Evolutionary conservation across 169 alveolate species (phyloP).

Genomic region (Eimeria praecox): DNA sequence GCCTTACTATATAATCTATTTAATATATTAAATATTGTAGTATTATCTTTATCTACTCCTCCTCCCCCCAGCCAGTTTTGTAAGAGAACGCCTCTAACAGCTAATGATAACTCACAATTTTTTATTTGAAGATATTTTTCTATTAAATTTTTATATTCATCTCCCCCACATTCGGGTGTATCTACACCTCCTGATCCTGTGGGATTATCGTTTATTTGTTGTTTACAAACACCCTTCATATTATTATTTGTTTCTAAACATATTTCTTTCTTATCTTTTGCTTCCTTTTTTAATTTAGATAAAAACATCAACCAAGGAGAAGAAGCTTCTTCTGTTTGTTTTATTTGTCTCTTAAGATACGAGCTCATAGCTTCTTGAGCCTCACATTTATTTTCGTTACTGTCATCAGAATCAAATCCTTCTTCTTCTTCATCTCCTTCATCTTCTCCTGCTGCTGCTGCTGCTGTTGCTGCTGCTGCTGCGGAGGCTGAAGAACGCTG

Average conservation of each 20-base stretch:
- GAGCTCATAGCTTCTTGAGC: constrained; percentile 31
- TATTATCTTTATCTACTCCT: constrained; percentile 7
- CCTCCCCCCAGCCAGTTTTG: constrained; percentile 71
- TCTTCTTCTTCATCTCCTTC: constrained; percentile 18
- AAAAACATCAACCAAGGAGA: constrained; percentile 41
- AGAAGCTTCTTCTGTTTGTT: neutral
- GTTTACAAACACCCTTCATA: no score
- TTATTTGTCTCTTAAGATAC: neutral
- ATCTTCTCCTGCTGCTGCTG: constrained; percentile 3
- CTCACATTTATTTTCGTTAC: constrained; percentile 49
- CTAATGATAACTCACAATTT: constrained; percentile 44
- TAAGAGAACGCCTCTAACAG: neutral
- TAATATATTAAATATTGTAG: neutral
- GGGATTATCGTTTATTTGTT: no score
- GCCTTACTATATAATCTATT: neutral
- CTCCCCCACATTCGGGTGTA: constrained; percentile 80
- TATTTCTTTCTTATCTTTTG: constrained; percentile 39
- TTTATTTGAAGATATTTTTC: neutral
- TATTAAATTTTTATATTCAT: constrained; percentile 3
- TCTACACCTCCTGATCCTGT: no score
- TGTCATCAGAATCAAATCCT: neutral
- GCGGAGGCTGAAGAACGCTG: neutral
- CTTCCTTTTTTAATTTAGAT: neutral
- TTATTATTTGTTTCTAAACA: neutral
- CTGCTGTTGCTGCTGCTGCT: neutral